Conservation (phyloP, 129 eudicot genomes). For the Centaurea solstitialis region DNA sequence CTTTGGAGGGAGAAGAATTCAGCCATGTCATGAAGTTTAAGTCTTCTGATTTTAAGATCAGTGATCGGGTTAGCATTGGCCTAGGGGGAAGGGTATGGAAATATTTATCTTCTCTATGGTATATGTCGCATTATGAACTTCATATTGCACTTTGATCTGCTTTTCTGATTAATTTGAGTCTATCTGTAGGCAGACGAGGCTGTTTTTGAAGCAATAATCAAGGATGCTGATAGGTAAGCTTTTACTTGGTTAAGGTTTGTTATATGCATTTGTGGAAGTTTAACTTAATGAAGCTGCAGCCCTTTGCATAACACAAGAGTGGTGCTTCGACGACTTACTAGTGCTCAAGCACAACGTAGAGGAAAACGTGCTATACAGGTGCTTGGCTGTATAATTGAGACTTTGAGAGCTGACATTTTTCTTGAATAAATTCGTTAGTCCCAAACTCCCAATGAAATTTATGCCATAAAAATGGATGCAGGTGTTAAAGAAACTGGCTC, state of each 20-base stretch:
- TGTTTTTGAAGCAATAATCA: conserved; percentile 82
- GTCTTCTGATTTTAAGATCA: conserved; percentile 72
- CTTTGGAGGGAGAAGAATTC: conserved; percentile 65
- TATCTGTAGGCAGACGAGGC: conserved; percentile 76
- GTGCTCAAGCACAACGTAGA: conserved; percentile 92
- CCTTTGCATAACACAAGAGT: conserved; percentile 80
- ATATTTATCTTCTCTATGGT: neutral
- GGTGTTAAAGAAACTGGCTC: conserved; percentile 88
- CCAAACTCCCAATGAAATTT: neutral
- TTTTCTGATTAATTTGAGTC: conserved; percentile 17
- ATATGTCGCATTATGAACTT: neutral
- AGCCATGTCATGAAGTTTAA: conserved; percentile 75
- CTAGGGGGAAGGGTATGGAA: conserved; percentile 81
- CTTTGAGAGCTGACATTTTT: neutral
- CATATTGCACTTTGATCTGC: conserved; percentile 1
- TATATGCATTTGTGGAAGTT: conserved; percentile 14
- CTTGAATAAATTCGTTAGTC: neutral
- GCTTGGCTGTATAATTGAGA: conserved; percentile 1
- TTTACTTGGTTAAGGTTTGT: conserved; percentile 6
- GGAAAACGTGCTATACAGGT: conserved; percentile 99
- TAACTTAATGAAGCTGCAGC: conserved; percentile 51
- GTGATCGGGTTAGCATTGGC: conserved; percentile 88
- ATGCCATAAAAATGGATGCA: conserved; percentile 22
- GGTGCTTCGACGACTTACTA: conserved; percentile 81
- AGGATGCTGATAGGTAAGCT: conserved; percentile 64